These are phyloP conservation scores for Arthrobotrys conoides DNA, from an alignment of 2,329 filamentous ascomycete genomes.

Conservation along the genomic window DNA sequence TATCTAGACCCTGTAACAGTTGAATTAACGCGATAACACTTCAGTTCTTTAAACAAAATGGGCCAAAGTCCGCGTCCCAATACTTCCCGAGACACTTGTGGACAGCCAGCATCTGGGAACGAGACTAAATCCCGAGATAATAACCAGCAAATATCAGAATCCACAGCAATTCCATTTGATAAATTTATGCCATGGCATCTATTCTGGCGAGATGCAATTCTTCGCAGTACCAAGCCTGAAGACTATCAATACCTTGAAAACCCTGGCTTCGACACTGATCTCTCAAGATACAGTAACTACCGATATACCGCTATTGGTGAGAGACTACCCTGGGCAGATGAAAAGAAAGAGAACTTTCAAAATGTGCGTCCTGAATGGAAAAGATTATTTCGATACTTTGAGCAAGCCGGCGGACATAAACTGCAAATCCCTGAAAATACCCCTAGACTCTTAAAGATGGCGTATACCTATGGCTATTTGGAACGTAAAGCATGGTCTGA, in stretches of 20 bases:
- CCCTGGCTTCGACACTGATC: background rate
- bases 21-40: background rate
- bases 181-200: constrained; percentile 12
- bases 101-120: too few species aligned
- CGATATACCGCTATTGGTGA: background rate
- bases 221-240: background rate
- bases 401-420: background rate
- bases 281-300: background rate
- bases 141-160: background rate
- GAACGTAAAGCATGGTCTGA: background rate
- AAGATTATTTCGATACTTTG: background rate
- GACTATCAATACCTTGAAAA: background rate
- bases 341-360: background rate
- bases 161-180: background rate
- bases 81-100: too few species aligned
- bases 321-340: constrained; percentile 3
- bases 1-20: too few species aligned
- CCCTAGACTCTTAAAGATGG: background rate
- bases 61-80: background rate
- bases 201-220: constrained; percentile 3
- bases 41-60: background rate
- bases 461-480: background rate
- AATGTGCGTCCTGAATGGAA: background rate
- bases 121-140: background rate
- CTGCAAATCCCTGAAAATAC: constrained; percentile 1